Conservation (phyloP, 495 filamentous ascomycete genomes). For the Neurospora pannonica region DNA sequence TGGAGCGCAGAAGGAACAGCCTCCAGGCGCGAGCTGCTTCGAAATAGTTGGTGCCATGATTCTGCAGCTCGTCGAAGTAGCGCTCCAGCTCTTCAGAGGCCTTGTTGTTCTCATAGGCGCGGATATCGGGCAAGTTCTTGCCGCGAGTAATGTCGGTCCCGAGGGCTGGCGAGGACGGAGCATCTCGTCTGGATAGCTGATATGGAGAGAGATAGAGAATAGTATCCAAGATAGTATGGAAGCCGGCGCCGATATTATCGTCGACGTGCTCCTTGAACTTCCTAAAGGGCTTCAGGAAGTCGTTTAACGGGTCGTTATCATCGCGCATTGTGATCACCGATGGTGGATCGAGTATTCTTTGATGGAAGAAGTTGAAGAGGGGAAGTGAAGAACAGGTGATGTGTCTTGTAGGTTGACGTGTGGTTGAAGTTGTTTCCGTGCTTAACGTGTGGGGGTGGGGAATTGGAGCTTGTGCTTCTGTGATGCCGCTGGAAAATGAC, state of each 20-base stretch:
- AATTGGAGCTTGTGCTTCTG: neutral
- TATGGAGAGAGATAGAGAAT: neutral
- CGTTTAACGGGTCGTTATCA: neutral
- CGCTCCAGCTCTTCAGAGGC: conserved; percentile 1
- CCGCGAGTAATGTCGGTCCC: neutral
- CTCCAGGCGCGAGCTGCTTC: conserved; percentile 5
- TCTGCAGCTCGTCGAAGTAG: conserved; percentile 3
- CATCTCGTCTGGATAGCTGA: neutral
- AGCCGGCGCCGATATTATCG: conserved; percentile 23
- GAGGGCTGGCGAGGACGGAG: neutral
- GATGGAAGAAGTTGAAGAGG: neutral
- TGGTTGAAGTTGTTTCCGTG: neutral
- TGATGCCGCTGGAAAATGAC: neutral
- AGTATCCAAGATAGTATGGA: conserved; percentile 22
- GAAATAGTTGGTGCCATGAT: conserved; percentile 1
- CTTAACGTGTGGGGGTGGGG: neutral
- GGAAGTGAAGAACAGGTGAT: neutral
- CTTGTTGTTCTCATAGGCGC: neutral
- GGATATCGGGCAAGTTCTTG: neutral
- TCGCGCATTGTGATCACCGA: neutral
- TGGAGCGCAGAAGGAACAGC: conserved; percentile 13
- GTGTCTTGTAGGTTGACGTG: neutral
- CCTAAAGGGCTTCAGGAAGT: conserved; percentile 30
- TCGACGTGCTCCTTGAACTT: conserved; percentile 36
- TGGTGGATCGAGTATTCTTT: neutral